phyloP scores from a whole-genome alignment of 2,329 filamentous ascomycete species.

The Botrytis sinoallii region DNA sequence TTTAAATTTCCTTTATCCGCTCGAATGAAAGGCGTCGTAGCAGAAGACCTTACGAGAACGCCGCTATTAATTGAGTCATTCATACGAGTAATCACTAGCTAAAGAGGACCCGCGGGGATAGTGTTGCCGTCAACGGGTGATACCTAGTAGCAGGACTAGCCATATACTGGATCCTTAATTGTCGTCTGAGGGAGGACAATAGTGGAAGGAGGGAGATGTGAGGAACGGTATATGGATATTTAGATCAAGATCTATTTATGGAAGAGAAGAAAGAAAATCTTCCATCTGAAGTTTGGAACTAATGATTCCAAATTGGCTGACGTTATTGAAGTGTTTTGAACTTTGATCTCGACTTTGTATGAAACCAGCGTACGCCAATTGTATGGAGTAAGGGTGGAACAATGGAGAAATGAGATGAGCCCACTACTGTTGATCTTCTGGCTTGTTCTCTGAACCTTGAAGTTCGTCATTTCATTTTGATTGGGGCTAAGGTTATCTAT shows the following conservation, averaged over 20 bases:
- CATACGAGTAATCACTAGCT: neutral
- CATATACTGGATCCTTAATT: neutral
- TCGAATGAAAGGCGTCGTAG: neutral
- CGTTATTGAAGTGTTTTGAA: neutral
- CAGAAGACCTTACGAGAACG: neutral
- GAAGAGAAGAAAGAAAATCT: neutral
- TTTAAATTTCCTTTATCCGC: neutral
- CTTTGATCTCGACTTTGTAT: neutral
- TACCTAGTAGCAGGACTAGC: neutral
- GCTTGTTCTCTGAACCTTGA: neutral
- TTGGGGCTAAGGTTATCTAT: neutral
- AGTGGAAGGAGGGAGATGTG: neutral
- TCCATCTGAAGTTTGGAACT: neutral
- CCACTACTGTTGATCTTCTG: neutral
- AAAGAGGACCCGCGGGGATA: neutral
- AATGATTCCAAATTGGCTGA: neutral
- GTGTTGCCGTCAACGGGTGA: neutral
- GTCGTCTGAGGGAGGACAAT: neutral
- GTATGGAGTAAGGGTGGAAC: constrained; percentile 4
- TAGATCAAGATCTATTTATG: neutral
- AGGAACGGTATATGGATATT: neutral
- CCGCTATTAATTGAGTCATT: neutral
- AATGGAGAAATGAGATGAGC: neutral
- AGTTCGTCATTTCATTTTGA: neutral
- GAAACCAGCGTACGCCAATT: neutral